These are phyloP conservation scores for Isabelozyma pseudorhagii DNA, from an alignment of 805 yeast genomes.

Conservation along the genomic window DNA sequence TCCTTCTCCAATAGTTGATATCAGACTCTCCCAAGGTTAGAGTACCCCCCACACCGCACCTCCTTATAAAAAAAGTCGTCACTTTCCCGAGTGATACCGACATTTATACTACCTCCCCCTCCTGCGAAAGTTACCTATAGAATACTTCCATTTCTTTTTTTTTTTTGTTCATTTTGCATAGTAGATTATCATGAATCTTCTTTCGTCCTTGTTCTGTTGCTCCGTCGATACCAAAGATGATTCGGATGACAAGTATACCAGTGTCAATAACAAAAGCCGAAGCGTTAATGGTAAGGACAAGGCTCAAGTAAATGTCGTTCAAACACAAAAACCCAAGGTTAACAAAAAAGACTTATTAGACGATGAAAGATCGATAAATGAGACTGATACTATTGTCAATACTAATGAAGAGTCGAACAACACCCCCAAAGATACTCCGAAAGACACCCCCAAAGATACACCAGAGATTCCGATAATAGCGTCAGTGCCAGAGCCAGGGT, in stretches of 20 bases:
- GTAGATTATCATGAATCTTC: conserved; percentile 18
- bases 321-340: not conserved
- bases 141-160: not conserved
- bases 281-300: not conserved
- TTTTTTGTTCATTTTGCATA: not conserved
- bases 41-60: not conserved
- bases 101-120: not conserved
- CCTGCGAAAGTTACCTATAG: not conserved
- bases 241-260: conserved; percentile 3
- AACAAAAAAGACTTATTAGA: conserved; percentile 27
- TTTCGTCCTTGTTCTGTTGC: conserved; percentile 37
- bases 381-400: conserved; percentile 41
- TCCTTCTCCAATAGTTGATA: not conserved
- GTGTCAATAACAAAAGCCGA: not conserved
- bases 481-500: not conserved
- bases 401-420: conserved; percentile 25
- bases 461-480: not conserved
- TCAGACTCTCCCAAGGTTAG: too few species aligned
- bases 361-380: conserved; percentile 37
- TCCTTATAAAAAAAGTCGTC: not conserved
- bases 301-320: not conserved
- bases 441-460: not conserved
- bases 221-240: conserved; percentile 25
- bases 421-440: conserved; percentile 8
- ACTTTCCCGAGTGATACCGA: not conserved